phyloP scores from a whole-genome alignment of 2,329 filamentous ascomycete species.

The Nannizziopsis arthrosporioides region DNA sequence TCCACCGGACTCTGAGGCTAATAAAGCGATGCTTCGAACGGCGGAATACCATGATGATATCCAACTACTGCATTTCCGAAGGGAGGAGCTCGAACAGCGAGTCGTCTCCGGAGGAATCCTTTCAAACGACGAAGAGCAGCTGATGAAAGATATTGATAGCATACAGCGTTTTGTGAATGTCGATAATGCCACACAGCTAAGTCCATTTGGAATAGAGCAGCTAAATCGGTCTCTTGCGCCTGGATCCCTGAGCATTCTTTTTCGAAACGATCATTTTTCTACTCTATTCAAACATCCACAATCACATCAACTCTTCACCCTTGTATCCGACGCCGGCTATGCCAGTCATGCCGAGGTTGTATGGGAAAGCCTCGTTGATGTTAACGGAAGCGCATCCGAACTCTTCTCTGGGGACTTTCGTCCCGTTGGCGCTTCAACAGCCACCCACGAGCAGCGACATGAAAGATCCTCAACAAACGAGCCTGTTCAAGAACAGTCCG shows the following conservation, averaged over 20 bases:
- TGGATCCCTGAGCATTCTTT: constrained; percentile 77
- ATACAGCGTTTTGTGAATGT: constrained; percentile 70
- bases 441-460: constrained; percentile 10
- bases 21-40: constrained; percentile 58
- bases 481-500: background rate
- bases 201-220: constrained; percentile 63
- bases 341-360: constrained; percentile 79
- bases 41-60: constrained; percentile 84
- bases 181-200: constrained; percentile 75
- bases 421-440: constrained; percentile 53
- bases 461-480: constrained; percentile 8
- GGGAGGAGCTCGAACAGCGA: constrained; percentile 79
- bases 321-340: constrained; percentile 91
- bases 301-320: constrained; percentile 60
- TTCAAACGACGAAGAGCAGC: constrained; percentile 59
- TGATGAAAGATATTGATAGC: constrained; percentile 69
- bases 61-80: constrained; percentile 75
- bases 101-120: constrained; percentile 51
- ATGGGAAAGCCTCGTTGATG: constrained; percentile 86
- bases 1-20: constrained; percentile 50
- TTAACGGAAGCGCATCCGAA: constrained; percentile 69
- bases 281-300: constrained; percentile 82
- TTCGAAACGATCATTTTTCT: constrained; percentile 94
- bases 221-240: constrained; percentile 59
- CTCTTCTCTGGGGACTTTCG: constrained; percentile 87